phyloP scores from a whole-genome alignment of 139 green algal species.

The Yamagishiella unicocca region DNA sequence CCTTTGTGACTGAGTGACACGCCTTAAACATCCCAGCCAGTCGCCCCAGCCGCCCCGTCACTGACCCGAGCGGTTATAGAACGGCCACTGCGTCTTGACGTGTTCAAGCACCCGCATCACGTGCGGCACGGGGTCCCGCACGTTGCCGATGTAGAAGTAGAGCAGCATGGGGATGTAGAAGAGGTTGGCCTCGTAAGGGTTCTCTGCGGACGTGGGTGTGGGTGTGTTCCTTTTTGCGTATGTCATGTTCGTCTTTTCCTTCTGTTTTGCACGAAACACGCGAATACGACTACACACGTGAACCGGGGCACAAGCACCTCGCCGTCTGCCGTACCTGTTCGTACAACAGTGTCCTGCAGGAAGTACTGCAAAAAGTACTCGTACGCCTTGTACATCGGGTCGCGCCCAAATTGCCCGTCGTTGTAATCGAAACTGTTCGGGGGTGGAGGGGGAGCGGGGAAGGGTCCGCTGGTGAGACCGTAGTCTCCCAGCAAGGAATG shows the following conservation, averaged over 20 bases:
- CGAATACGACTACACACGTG: neutral
- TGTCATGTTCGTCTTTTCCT: neutral
- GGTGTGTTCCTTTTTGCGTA: neutral
- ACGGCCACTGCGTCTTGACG: slow-evolving; percentile 32
- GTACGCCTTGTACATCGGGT: slow-evolving; percentile 48
- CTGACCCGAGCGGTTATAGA: slow-evolving; percentile 43
- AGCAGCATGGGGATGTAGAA: slow-evolving; percentile 58
- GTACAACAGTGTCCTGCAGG: slow-evolving; percentile 17
- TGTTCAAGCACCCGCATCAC: neutral
- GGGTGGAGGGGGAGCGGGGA: too few relatives aligned
- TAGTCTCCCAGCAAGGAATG: neutral
- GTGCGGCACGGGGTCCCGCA: slow-evolving; percentile 25
- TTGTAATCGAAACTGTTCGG: slow-evolving; percentile 30
- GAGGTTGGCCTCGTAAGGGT: slow-evolving; percentile 60
- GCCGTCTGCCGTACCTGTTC: neutral
- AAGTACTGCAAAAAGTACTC: slow-evolving; percentile 48
- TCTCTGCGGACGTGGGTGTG: neutral
- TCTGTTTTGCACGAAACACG: neutral
- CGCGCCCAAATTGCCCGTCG: slow-evolving; percentile 22
- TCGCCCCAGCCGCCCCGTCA: too few relatives aligned
- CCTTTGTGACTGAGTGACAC: too few relatives aligned
- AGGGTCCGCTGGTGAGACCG: neutral
- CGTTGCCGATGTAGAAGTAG: slow-evolving; percentile 55
- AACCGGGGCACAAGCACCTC: neutral
- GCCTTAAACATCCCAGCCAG: too few relatives aligned